Evolutionary conservation across 257 asterid species (phyloP).

Genomic region (Ophiorrhiza pumila): DNA sequence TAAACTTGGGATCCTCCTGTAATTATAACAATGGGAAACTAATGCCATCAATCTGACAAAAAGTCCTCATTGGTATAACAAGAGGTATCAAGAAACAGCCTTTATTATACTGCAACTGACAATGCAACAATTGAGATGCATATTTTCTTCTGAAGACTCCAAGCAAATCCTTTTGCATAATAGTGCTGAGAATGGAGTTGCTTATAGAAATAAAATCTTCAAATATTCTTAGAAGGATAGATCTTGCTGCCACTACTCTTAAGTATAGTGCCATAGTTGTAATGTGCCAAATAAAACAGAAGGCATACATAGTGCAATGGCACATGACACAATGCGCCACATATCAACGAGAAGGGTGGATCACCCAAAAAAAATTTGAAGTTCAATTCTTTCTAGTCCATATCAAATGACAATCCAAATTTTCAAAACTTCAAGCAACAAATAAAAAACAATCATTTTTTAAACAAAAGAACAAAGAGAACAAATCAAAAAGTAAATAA

Average conservation of each 20-base stretch:
- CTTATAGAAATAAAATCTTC: neutral
- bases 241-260: neutral
- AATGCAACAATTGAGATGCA: neutral
- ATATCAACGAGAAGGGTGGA: neutral
- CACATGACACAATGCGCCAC: neutral
- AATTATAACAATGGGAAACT: conserved; percentile 3
- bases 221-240: neutral
- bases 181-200: neutral
- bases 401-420: no score
- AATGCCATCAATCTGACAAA: neutral
- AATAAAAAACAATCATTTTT: neutral
- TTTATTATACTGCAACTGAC: neutral
- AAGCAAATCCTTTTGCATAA: neutral
- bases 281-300: neutral
- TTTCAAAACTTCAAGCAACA: no score
- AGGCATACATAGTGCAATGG: neutral
- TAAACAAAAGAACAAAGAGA: neutral
- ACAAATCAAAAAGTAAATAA: neutral
- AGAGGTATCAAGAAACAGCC: neutral
- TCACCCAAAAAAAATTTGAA: no score
- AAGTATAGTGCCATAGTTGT: neutral
- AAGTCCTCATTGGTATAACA: neutral
- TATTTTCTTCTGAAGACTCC: neutral
- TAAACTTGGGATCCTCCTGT: conserved; percentile 79
- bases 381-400: no score